Base-by-base conservation (phyloP, 225 moss, liverwort and hornwort genomes). In the Takakia lepidozioides region DNA sequence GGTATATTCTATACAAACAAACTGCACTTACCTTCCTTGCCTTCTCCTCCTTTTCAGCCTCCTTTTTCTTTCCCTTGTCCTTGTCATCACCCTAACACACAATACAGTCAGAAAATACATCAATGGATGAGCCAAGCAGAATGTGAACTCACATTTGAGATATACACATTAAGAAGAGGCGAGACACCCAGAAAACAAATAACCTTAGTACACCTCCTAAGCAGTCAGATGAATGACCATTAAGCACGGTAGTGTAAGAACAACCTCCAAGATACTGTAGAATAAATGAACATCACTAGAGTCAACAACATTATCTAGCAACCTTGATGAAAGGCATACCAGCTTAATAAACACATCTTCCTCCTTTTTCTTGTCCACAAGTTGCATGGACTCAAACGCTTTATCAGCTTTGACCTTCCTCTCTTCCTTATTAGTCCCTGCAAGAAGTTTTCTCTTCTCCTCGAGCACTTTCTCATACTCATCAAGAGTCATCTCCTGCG, bases 401-500 rank as follows among this genome's bases (percentile, higher is more conserved):
- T 95, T 89, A 16, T 95, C 93, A 3, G 74, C 80, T 53, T 73
- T 57, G 0, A 95, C 93, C 68, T 84, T 95, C 63, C 93, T 79
- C 62, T 95, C 93, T 0, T 81, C 76, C 2, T 70, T 57, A 57
- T 84, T 95, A 29, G 57, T 68, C 0, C 70, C 67, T 41, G 64
- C 76, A 0, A 95, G 65, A 0, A 65, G 59, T 56, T 90, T 95
- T 3, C 89, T 80, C 56, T 95, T 95, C 64, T 82, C 81, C 60
- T 90, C 95, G 57, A 90, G 43, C 1, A 95, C 75, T 63, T 87
- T 95, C 75, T 95, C 86, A 29, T 95, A 95, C 49, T 95, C 84
- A 10, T 90, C 90, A 9, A 95, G 65, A 0, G 90, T 90, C 74
- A 95, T 71, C 59, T 95, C 95, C 95, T 95, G 64, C 49, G 51